Base-by-base conservation (phyloP, 1,139 yeast genomes). In the Kodamaea sp. region DNA sequence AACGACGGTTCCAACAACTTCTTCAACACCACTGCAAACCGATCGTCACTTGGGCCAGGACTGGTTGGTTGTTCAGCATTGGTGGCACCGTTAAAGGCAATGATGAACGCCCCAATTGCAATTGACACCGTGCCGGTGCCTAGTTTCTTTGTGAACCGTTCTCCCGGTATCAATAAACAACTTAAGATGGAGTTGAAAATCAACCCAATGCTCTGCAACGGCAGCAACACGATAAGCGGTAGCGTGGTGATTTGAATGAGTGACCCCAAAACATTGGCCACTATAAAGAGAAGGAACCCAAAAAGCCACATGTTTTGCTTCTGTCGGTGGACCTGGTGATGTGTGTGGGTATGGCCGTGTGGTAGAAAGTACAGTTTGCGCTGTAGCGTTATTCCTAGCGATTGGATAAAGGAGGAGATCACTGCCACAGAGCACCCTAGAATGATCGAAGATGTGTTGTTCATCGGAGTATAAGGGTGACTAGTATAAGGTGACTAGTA, bases 201-300 rank as follows among this genome's bases (percentile, higher is more conserved):
- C 27, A 89, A 71, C 0, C 96, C 96, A 10, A 84, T 80, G 26
- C 95, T 89, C 58, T 89, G 96, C 36, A 89, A 63, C 0, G 96
- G 96, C 27, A 90, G 81, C 40, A 88, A 60, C 2, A 89, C 75
- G 35, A 88, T 84, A 44, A 89, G 67, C 0, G 96, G 96, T 32
- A 89, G 67, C 1, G 96, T 84, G 2, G 94, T 78, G 31, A 89
- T 81, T 60, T 89, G 96, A 27, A 88, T 84, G 26, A 85, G 70
- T 3, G 94, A 84, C 1, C 97, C 96, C 37, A 88, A 66, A 2
- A 89, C 66, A 50, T 88, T 89, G 35, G 96, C 82, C 8, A 76
- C 54, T 27, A 89, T 71, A 58, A 89, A 89, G 37, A 89, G 58
- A 10, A 72, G 50, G 41, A 89, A 78, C 2, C 97, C 97, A 26